Percentiles rank a stretch among this genome's conserved stretches.
Conservation (phyloP, 495 filamentous ascomycete species). For the Aspergillus panamensis region DNA sequence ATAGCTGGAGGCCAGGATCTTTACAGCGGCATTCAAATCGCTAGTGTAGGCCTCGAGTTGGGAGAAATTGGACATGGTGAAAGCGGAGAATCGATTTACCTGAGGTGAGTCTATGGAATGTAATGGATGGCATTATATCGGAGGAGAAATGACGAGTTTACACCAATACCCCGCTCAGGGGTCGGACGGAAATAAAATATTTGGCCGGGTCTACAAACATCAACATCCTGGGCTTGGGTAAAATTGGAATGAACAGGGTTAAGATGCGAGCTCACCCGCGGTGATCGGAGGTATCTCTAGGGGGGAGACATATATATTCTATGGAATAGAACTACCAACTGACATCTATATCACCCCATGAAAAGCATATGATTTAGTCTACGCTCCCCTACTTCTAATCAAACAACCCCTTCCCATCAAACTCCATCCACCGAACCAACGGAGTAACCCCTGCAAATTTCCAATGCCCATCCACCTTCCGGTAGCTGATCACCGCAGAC, state of each 20-base stretch:
- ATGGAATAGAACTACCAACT: too few relatives aligned
- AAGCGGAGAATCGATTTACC: background rate
- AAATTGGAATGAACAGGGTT: too few relatives aligned
- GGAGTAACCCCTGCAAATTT: slow-evolving; percentile 77
- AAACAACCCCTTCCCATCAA: slow-evolving; percentile 57
- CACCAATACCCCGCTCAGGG: too few relatives aligned
- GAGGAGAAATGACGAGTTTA: too few relatives aligned
- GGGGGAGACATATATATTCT: too few relatives aligned
- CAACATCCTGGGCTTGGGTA: too few relatives aligned
- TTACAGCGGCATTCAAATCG: background rate
- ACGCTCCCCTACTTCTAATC: slow-evolving; percentile 14
- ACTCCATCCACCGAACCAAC: slow-evolving; percentile 68
- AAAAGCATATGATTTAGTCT: background rate
- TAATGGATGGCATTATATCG: too few relatives aligned
- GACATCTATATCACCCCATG: too few relatives aligned
- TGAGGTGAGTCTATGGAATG: background rate
- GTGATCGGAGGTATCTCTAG: too few relatives aligned
- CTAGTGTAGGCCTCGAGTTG: slow-evolving; percentile 4
- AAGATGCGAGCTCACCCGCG: too few relatives aligned
- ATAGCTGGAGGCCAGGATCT: slow-evolving; percentile 5
- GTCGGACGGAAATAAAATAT: too few relatives aligned
- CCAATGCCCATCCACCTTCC: slow-evolving; percentile 72
- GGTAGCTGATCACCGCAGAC: slow-evolving; percentile 69
- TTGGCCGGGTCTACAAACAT: too few relatives aligned
- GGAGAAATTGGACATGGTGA: slow-evolving; percentile 3